phyloP scores from a whole-genome alignment of 805 yeast species.

The Kuraishia borneana region DNA sequence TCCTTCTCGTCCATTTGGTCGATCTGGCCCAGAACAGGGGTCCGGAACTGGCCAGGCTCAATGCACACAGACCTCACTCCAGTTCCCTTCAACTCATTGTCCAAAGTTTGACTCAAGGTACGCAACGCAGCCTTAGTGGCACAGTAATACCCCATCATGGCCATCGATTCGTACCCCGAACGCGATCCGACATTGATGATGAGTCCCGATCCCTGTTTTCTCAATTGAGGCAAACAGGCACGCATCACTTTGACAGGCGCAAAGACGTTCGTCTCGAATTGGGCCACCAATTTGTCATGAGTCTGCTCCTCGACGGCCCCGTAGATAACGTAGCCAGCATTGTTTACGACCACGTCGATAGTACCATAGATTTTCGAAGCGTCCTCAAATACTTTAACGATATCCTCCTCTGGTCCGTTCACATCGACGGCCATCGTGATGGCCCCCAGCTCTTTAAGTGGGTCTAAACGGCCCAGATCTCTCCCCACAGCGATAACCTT shows the following conservation, averaged over 20 bases:
- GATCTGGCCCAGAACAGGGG: slow-evolving; percentile 3
- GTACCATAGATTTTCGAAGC: background rate
- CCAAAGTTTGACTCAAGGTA: background rate
- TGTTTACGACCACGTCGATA: slow-evolving; percentile 4
- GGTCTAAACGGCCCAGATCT: background rate
- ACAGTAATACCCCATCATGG: background rate
- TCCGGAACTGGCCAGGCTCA: slow-evolving; percentile 5
- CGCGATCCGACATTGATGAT: background rate
- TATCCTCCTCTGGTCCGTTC: background rate
- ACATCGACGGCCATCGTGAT: slow-evolving; percentile 1
- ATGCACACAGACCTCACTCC: background rate
- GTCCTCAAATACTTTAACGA: background rate
- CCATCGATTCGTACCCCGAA: background rate
- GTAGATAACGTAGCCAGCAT: slow-evolving; percentile 3
- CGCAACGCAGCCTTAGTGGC: background rate
- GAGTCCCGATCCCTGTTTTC: slow-evolving; percentile 1
- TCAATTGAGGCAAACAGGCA: slow-evolving; percentile 1
- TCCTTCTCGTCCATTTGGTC: background rate
- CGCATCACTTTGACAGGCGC: slow-evolving; percentile 1
- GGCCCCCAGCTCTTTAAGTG: slow-evolving; percentile 1
- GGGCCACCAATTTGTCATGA: background rate
- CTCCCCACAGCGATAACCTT: slow-evolving; percentile 2
- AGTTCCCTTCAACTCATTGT: background rate
- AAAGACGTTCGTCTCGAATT: slow-evolving; percentile 3
- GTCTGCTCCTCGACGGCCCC: slow-evolving; percentile 3